A percentile compares a stretch with the other conserved stretches of the same genome.
phyloP scores from a whole-genome alignment of 73 alveolate species.

The Paramecium octaurelia region DNA sequence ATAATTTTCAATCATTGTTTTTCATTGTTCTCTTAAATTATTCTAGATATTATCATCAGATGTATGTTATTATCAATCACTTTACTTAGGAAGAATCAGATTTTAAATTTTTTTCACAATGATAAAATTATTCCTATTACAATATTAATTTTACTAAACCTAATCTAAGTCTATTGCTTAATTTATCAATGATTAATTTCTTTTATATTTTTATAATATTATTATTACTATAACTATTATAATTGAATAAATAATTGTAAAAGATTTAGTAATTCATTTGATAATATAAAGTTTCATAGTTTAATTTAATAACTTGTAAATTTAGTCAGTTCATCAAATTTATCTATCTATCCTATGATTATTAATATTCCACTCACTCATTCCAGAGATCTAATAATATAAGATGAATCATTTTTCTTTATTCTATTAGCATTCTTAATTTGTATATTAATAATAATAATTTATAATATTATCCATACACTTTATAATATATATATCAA shows the following conservation, averaged over 20 bases:
- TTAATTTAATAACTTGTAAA: background rate
- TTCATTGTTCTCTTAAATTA: background rate
- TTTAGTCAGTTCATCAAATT: background rate
- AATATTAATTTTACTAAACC: background rate
- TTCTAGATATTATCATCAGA: conserved; percentile 8
- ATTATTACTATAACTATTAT: background rate
- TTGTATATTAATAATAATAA: background rate
- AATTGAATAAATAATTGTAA: background rate
- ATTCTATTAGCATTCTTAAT: background rate
- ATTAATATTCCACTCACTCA: background rate
- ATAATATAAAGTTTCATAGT: background rate
- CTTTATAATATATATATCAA: background rate
- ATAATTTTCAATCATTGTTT: background rate
- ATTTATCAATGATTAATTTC: background rate
- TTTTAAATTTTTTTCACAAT: background rate
- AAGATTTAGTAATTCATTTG: background rate
- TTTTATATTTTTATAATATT: background rate
- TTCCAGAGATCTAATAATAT: background rate
- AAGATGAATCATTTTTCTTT: background rate
- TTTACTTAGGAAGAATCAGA: background rate
- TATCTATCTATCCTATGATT: background rate
- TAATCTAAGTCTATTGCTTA: background rate
- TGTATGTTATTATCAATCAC: background rate
- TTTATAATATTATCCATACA: background rate
- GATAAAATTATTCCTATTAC: background rate